Base-by-base conservation (phyloP, 1,139 yeast species). In the Hyphopichia pseudoburtonii region DNA sequence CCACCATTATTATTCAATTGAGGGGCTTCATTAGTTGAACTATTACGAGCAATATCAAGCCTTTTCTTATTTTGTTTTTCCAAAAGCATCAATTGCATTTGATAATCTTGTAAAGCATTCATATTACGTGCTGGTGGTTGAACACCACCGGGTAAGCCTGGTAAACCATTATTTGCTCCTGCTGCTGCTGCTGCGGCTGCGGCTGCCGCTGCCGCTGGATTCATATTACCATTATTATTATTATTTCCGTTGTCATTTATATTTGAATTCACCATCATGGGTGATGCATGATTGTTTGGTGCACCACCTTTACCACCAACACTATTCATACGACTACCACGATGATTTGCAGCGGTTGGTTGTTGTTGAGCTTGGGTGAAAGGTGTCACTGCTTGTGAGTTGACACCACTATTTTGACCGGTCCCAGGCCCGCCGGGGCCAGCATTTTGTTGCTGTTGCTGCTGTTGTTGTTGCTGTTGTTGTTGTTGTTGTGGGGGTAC, bases 51-150 rank as follows among this genome's bases (percentile, higher is more conserved):
- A 37, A 73, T 72, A 48, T 74, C 78, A 38, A 76, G 70, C 24
- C 83, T 69, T 54, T 78, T 79, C 56, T 81, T 82, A 56, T 83
- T 83, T 52, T 82, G 89, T 46, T 79, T 78, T 46, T 85, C 92
- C 42, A 85, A 62, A 31, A 82, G 57, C 79, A 84, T 76, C 46
- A 85, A 62, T 57, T 85, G 92, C 73, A 78, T 77, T 57, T 85
- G 92, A 56, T 85, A 85, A 54, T 84, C 90, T 45, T 81, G 85
- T 34, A 84, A 63, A 2, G 77, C 76, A 48, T 69, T 69, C 49
- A 60, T 57, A 47, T 67, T 70, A 35, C 65, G 54, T 36, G 28
- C 34, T 45, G 34, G 37, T 37, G 15, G 36, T 15, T 37, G 17
- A 18, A 41, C 36, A 24, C 44, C 40, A 6, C 46, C 45, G 26